These are phyloP conservation scores for Xylaria sp. DNA, from an alignment of 2,329 filamentous ascomycete genomes.

Conservation along the genomic window DNA sequence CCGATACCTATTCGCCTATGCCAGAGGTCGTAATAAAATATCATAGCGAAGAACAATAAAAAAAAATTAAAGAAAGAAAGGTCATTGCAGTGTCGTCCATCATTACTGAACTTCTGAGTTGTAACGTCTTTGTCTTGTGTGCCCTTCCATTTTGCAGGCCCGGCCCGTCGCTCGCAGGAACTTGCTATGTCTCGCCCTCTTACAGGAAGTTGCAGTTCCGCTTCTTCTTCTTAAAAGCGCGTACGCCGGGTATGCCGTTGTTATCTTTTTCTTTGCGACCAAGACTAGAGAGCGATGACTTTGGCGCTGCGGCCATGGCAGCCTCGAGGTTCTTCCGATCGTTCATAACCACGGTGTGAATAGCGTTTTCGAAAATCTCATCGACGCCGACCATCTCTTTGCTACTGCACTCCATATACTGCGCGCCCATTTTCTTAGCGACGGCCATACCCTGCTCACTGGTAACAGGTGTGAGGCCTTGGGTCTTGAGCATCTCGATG, in stretches of 20 bases:
- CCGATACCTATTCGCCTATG: constrained; percentile 30
- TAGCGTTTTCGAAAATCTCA: constrained; percentile 93
- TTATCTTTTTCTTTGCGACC: constrained; percentile 49
- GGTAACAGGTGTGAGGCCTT: constrained; percentile 94
- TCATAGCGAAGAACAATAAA: constrained; percentile 27
- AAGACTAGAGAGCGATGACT: constrained; percentile 39
- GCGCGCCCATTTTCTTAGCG: constrained; percentile 90
- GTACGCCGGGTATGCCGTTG: constrained; percentile 56
- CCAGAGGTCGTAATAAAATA: constrained; percentile 33
- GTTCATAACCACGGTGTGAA: constrained; percentile 87
- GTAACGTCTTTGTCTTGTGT: neutral
- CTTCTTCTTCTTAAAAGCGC: constrained; percentile 79
- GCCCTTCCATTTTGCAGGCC: neutral
- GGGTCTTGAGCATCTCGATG: constrained; percentile 98
- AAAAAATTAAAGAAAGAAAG: constrained; percentile 25
- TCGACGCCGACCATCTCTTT: constrained; percentile 97
- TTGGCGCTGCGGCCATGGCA: constrained; percentile 54
- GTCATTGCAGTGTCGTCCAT: constrained; percentile 46
- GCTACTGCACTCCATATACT: constrained; percentile 98
- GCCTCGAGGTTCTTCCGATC: constrained; percentile 72
- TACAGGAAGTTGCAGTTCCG: constrained; percentile 84
- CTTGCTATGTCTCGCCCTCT: constrained; percentile 29
- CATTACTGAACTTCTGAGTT: constrained; percentile 33
- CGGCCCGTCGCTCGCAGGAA: constrained; percentile 4
- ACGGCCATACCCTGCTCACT: constrained; percentile 88